Base-by-base conservation (phyloP, 495 filamentous ascomycete species). In the Penicillium egyptiacum region DNA sequence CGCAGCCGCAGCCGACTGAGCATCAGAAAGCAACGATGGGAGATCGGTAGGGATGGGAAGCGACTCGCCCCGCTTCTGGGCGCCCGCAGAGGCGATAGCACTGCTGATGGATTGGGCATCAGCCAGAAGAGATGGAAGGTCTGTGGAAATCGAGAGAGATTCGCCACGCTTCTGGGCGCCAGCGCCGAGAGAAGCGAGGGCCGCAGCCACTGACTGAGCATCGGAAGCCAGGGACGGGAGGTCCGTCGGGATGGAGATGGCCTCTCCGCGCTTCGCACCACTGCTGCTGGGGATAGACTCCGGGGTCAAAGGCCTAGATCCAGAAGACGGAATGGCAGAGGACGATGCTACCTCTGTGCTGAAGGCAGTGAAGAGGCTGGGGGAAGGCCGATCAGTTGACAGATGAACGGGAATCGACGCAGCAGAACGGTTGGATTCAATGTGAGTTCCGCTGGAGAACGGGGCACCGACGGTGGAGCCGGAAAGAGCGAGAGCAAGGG, bases 381-480 rank as follows among this genome's bases (percentile, higher is more conserved):
- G 59, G 0, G 55, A 39, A 44, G 59, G 17, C 19, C 28, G 26
- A n/a, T 48, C 46, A 11, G 30, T 58, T 12, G 55, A 47, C 19
- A 33, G 8, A 35, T 41, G 57, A 11, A 55, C 50, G 16, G 58
- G 55, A 43, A 33, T 53, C 42, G 41, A 30, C 11, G 45, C 16
- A 7, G 43, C 47, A 28, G 55, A 56, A 23, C 50, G 23, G 11
- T 46, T 41, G 22, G 49, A 49, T 11, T 20, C 53, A 30, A 22
- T 12, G 25, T 43, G 53, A 17, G 57, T 58, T 37, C 63, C 51
- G 22, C 49, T 63, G 25, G 53, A 51, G 59, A 63, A 59, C 14
- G 64, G 64, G 11, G 40, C 47, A 33, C 42, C 64, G 22, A 64
- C 35, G 40, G 58, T 61, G 41, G 60, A 56, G 31, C 58, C 64